A percentile compares a stretch with the other conserved stretches of the same genome.
Evolutionary conservation across 441 rosid genomes (phyloP).

Genomic region (Metrosideros polymorpha): DNA sequence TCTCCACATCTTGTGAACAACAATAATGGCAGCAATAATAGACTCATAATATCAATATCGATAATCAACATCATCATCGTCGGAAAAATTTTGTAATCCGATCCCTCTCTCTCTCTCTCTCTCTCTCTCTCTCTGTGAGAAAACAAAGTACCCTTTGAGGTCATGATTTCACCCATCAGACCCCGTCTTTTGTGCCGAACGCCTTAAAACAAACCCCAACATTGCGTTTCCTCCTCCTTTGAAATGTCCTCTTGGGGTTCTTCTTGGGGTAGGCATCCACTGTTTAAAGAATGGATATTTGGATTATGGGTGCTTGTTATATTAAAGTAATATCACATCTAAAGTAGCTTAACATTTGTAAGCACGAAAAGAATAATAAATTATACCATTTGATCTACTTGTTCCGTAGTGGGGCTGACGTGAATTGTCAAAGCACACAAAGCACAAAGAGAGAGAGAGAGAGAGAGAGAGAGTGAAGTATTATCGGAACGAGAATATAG

Average conservation of each 20-base stretch:
- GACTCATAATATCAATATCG: not conserved
- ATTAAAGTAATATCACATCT: not conserved
- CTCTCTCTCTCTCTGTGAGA: not conserved
- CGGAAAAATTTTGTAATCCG: slow-evolving; percentile 1
- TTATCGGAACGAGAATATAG: not conserved
- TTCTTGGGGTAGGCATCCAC: slow-evolving; percentile 17
- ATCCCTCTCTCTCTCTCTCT: not conserved
- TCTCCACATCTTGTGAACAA: slow-evolving; percentile 32
- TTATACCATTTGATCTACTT: not conserved
- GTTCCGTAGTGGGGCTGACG: not conserved
- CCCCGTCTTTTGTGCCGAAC: slow-evolving; percentile 33
- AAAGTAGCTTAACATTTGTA: not conserved
- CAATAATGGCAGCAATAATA: slow-evolving; percentile 12
- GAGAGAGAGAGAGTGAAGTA: not conserved
- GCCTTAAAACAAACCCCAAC: slow-evolving; percentile 17
- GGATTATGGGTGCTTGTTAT: not conserved
- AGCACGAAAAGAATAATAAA: not conserved
- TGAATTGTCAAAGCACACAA: not conserved
- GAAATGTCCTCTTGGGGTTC: not conserved
- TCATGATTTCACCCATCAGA: slow-evolving; percentile 31
- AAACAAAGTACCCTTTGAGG: slow-evolving; percentile 17
- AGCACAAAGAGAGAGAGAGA: not conserved
- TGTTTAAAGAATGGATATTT: not conserved
- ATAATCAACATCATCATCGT: not conserved
- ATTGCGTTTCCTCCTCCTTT: not conserved